A percentile compares a stretch with the other conserved stretches of the same genome.
phyloP scores from a whole-genome alignment of 2,329 filamentous ascomycete species.

The Botrytis squamosa region DNA sequence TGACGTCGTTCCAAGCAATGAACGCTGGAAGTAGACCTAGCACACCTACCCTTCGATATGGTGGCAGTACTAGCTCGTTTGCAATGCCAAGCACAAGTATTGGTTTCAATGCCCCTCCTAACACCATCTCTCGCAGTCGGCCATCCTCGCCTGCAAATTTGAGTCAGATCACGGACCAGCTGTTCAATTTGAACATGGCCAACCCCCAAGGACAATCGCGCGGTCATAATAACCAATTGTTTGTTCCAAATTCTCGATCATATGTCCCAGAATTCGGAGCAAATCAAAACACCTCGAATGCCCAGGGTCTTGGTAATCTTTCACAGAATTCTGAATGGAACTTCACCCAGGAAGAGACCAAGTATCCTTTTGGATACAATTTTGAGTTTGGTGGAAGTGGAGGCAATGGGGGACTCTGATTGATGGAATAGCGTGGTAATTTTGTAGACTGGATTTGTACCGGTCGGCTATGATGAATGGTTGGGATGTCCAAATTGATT shows the following conservation, averaged over 20 bases:
- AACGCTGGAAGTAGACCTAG: constrained; percentile 9
- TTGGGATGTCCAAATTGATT: not conserved
- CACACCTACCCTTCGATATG: constrained; percentile 15
- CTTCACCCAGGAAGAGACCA: not conserved
- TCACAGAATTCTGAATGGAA: constrained; percentile 7
- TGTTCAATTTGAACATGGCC: not conserved
- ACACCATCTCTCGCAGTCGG: constrained; percentile 17
- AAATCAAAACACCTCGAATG: not conserved
- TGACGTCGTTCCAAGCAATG: constrained; percentile 13
- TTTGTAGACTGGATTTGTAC: not conserved
- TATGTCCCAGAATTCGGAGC: not conserved
- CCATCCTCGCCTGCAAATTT: constrained; percentile 15
- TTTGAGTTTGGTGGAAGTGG: constrained; percentile 6
- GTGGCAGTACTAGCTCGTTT: constrained; percentile 1
- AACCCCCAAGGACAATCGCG: not conserved
- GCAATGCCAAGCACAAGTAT: constrained; percentile 4
- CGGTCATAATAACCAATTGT: constrained; percentile 14
- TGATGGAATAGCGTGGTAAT: not conserved
- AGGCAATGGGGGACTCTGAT: not conserved
- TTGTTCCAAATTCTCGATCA: not conserved
- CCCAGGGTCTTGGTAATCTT: not conserved
- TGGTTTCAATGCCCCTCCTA: constrained; percentile 9
- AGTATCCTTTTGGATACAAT: constrained; percentile 14
- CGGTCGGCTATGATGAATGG: not conserved
- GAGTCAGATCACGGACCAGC: constrained; percentile 7